A percentile compares a stretch with the other conserved stretches of the same genome.
Evolutionary conservation across 148 eudicot genomes (phyloP).

Genomic region (Cornus kousa): DNA sequence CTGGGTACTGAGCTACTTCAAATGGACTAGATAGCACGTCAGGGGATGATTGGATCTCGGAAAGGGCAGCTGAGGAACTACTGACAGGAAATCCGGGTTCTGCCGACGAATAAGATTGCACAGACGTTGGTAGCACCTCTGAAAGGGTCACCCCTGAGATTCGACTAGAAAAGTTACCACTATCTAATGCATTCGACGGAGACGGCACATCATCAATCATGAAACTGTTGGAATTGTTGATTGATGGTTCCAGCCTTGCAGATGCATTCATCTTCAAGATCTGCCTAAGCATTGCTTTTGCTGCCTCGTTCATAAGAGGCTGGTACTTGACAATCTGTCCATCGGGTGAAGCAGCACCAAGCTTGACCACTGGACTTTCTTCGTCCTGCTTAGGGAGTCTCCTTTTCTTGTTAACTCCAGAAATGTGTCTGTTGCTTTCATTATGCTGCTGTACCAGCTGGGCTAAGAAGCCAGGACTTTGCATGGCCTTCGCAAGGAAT

Average conservation of each 20-base stretch:
- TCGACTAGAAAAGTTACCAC: conserved; percentile 30
- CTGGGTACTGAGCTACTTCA: conserved; percentile 27
- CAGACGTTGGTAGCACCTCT: conserved; percentile 42
- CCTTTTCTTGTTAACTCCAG: conserved; percentile 67
- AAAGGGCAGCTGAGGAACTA: conserved; percentile 18
- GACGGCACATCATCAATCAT: conserved; percentile 41
- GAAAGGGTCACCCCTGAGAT: conserved; percentile 58
- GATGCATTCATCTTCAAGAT: conserved; percentile 55
- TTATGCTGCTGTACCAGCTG: conserved; percentile 66
- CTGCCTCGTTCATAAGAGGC: conserved; percentile 82
- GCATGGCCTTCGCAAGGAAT: conserved; percentile 86
- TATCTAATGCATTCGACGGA: conserved; percentile 27
- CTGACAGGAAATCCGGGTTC: conserved; percentile 26
- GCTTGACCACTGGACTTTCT: conserved; percentile 37
- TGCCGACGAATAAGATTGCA: conserved; percentile 29
- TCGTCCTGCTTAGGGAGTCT: conserved; percentile 63
- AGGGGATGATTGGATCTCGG: conserved; percentile 26
- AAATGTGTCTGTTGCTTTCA: conserved; percentile 50
- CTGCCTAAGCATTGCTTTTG: conserved; percentile 61
- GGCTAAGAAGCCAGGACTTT: conserved; percentile 65
- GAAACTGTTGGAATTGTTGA: conserved; percentile 42
- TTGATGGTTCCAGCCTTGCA: conserved; percentile 42
- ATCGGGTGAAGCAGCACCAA: conserved; percentile 32
- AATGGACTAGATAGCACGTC: conserved; percentile 14
- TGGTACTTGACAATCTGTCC: conserved; percentile 69